These are phyloP conservation scores for Agastache rugosa DNA, from an alignment of 257 asterid species.

Conservation along the genomic window DNA sequence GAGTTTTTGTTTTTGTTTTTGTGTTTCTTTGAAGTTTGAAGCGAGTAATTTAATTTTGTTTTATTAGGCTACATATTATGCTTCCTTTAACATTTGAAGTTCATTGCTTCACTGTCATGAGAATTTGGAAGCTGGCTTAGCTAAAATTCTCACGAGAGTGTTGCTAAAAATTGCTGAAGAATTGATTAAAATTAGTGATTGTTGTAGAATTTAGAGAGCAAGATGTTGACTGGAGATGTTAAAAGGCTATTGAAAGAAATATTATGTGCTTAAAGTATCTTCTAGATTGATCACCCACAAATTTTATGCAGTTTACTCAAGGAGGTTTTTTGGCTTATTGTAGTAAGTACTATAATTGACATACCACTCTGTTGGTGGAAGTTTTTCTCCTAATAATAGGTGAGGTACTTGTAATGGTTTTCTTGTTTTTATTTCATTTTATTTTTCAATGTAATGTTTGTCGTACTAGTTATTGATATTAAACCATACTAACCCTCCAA, in stretches of 20 bases:
- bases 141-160: not conserved
- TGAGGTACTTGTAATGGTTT: conserved; percentile 55
- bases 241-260: no score
- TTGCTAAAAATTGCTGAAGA: not conserved
- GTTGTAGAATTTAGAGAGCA: no score
- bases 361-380: no score
- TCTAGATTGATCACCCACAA: no score
- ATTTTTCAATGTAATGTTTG: not conserved
- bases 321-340: no score
- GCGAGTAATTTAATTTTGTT: not conserved
- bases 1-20: not conserved
- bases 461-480: not conserved
- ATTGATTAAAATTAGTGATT: not conserved
- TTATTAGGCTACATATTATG: not conserved
- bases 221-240: no score
- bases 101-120: not conserved
- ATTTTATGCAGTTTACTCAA: no score
- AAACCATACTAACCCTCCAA: not conserved
- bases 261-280: no score
- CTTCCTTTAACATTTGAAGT: not conserved
- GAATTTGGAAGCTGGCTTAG: not conserved
- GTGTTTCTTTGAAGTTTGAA: no score
- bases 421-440: not conserved
- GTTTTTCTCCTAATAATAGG: conserved; percentile 34
- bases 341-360: no score